Percentiles rank a stretch among this genome's conserved stretches.
Evolutionary conservation across 1,284 basidiomycete genomes (phyloP).

Genomic region (Tilletia indica): DNA sequence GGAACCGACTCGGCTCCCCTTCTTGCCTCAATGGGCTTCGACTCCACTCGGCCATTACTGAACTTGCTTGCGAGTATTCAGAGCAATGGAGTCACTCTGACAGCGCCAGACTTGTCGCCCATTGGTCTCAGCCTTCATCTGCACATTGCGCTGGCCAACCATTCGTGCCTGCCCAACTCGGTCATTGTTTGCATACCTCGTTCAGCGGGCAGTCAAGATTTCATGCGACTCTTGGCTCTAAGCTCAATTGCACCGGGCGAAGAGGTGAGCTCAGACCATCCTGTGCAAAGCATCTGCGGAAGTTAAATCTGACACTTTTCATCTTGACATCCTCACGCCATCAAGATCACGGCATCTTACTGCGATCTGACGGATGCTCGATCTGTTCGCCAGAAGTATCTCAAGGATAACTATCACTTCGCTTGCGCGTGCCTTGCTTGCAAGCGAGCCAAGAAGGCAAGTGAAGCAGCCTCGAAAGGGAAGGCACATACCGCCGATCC

Average conservation of each 20-base stretch:
- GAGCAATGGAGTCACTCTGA: constrained; percentile 64
- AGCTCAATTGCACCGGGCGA: constrained; percentile 56
- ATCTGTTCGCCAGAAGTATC: constrained; percentile 65
- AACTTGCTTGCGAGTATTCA: no score
- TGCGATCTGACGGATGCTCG: constrained; percentile 75
- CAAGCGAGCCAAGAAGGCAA: constrained; percentile 58
- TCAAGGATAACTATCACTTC: constrained; percentile 74
- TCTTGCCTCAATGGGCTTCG: no score
- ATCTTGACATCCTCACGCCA: neutral
- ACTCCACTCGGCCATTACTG: no score
- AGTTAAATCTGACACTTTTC: no score
- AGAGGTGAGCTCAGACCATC: constrained; percentile 22
- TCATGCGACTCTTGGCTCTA: constrained; percentile 63
- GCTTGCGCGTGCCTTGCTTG: constrained; percentile 67
- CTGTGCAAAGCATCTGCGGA: no score
- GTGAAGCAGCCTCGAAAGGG: constrained; percentile 20
- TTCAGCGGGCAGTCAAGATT: constrained; percentile 34
- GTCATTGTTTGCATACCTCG: constrained; percentile 74
- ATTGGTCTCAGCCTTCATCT: constrained; percentile 80
- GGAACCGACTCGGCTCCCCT: no score
- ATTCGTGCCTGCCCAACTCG: constrained; percentile 86
- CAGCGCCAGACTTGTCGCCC: constrained; percentile 61
- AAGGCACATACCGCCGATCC: constrained; percentile 62
- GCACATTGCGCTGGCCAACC: constrained; percentile 76
- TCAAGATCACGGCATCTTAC: constrained; percentile 66